Evolutionary conservation across 768 basidiomycete species (phyloP).

Genomic region (Naematelia encephala): DNA sequence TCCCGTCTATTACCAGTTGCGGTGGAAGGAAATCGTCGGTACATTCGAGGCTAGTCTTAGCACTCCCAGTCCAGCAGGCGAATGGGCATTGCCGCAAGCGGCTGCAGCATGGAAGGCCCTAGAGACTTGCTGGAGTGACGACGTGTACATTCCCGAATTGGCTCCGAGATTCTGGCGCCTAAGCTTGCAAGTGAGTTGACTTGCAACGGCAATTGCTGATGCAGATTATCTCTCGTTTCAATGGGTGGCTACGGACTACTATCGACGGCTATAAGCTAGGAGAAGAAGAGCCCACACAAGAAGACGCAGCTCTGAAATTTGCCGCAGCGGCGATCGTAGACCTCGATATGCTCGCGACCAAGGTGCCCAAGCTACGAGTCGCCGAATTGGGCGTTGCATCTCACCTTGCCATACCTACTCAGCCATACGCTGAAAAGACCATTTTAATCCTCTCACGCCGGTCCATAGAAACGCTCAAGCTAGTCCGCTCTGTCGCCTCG

Average conservation of each 20-base stretch:
- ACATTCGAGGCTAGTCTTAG: constrained; percentile 67
- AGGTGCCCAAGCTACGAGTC: constrained; percentile 44
- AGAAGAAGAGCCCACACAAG: constrained; percentile 52
- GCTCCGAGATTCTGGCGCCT: constrained; percentile 84
- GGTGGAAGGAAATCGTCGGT: constrained; percentile 90
- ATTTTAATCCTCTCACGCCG: constrained; percentile 68
- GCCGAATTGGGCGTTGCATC: neutral
- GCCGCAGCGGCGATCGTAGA: constrained; percentile 56
- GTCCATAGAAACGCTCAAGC: constrained; percentile 78
- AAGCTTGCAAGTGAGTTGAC: constrained; percentile 69
- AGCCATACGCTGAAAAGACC: constrained; percentile 51
- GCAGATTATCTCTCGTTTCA: constrained; percentile 74
- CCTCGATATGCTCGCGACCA: constrained; percentile 59
- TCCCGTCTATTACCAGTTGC: constrained; percentile 91
- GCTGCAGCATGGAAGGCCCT: constrained; percentile 69
- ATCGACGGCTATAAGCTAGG: constrained; percentile 37
- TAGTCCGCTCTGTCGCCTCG: constrained; percentile 81
- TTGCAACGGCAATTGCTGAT: constrained; percentile 41
- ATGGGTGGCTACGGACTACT: constrained; percentile 67
- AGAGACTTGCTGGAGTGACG: constrained; percentile 76
- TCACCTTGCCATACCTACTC: neutral
- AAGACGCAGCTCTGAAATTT: constrained; percentile 46
- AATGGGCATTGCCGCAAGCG: constrained; percentile 57
- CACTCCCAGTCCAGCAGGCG: constrained; percentile 4
- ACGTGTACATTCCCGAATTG: constrained; percentile 78